Conservation (phyloP, 2,329 filamentous ascomycete genomes). For the Colletotrichum brevisporum region DNA sequence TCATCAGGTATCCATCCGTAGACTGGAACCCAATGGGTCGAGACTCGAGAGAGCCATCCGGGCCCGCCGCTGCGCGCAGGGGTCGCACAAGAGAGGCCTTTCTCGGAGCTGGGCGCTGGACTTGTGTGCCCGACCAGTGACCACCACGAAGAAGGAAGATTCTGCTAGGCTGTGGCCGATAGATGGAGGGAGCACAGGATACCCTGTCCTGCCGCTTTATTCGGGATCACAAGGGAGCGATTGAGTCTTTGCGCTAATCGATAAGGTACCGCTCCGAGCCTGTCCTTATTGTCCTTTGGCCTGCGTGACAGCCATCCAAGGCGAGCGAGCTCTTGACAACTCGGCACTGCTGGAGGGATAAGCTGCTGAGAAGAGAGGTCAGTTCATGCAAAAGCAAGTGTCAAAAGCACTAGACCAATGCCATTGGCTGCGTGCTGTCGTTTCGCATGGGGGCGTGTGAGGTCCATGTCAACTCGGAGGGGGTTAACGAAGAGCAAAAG, state of each 20-base stretch:
- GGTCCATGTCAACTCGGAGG: constrained; percentile 21
- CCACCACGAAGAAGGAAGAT: constrained; percentile 12
- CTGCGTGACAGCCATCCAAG: constrained; percentile 20
- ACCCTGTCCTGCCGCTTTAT: constrained; percentile 34
- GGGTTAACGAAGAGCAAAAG: constrained; percentile 26
- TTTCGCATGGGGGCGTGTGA: constrained; percentile 38
- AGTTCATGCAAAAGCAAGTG: constrained; percentile 37
- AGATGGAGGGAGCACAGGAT: constrained; percentile 33
- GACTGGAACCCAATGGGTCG: constrained; percentile 35
- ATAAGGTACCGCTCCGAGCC: constrained; percentile 36
- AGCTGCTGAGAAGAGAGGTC: constrained; percentile 22
- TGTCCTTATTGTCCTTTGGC: constrained; percentile 1
- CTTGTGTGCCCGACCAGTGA: constrained; percentile 19
- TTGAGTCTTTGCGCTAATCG: constrained; percentile 36
- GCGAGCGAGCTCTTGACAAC: constrained; percentile 17
- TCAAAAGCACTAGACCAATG: constrained; percentile 26
- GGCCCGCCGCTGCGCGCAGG: constrained; percentile 33
- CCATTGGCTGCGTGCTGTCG: constrained; percentile 29
- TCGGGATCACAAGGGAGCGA: constrained; percentile 29
- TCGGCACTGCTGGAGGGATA: constrained; percentile 21
- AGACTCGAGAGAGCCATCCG: constrained; percentile 15
- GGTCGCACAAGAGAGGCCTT: constrained; percentile 32
- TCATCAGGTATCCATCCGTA: neutral
- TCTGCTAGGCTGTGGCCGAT: constrained; percentile 33
- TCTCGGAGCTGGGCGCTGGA: constrained; percentile 15